phyloP scores from a whole-genome alignment of 805 yeast genomes.

The Cyberlindnera euphorbiae region DNA sequence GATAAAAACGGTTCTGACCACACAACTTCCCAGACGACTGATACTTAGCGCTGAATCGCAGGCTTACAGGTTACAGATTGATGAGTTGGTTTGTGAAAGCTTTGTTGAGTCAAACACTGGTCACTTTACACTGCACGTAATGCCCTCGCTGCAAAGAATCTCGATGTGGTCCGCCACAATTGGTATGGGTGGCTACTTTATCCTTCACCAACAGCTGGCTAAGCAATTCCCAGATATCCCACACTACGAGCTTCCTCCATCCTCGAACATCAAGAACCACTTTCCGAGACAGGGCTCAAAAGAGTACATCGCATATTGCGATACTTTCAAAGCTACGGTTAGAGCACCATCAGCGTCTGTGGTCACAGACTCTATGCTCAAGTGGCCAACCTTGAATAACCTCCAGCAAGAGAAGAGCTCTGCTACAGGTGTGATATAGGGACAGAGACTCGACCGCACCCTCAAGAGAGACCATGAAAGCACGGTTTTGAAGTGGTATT shows the following conservation, averaged over 20 bases:
- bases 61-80: too few species aligned
- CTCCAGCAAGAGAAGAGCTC: not conserved
- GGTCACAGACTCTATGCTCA: constrained; percentile 1
- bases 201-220: constrained; percentile 14
- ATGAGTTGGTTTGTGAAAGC: too few species aligned
- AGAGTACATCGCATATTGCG: constrained; percentile 18
- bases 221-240: constrained; percentile 19
- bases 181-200: constrained; percentile 14
- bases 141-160: constrained; percentile 3
- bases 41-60: too few species aligned
- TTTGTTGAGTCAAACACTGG: too few species aligned
- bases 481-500: constrained; percentile 10
- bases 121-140: too few species aligned
- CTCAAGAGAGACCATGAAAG: constrained; percentile 1
- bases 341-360: not conserved
- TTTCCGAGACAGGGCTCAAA: constrained; percentile 9
- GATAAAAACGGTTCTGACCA: too few species aligned
- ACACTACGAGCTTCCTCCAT: constrained; percentile 16
- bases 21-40: too few species aligned
- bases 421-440: not conserved
- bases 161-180: constrained; percentile 12
- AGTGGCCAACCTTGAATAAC: constrained; percentile 5
- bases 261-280: constrained; percentile 9
- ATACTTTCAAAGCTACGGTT: constrained; percentile 16
- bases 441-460: not conserved